Conservation (phyloP, 2,329 filamentous ascomycete genomes). For the Chrysosporium keratinophilum region DNA sequence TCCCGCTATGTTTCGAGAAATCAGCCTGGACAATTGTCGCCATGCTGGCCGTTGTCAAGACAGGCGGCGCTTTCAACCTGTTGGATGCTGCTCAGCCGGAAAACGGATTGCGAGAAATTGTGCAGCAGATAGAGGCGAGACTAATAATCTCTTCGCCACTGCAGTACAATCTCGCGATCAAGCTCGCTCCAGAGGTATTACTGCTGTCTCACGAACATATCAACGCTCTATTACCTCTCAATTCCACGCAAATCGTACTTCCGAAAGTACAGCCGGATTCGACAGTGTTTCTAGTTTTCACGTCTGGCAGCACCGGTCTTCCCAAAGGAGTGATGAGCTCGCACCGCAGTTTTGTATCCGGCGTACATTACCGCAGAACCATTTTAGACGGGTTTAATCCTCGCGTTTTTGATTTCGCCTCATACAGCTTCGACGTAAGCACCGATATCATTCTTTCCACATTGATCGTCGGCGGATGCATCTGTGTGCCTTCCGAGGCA, state of each 20-base stretch:
- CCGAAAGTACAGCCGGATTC: neutral
- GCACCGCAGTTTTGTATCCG: constrained; percentile 24
- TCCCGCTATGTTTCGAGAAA: constrained; percentile 16
- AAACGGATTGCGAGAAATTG: constrained; percentile 4
- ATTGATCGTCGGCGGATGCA: constrained; percentile 28
- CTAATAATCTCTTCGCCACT: constrained; percentile 12
- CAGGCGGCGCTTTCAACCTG: constrained; percentile 14
- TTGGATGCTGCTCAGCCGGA: constrained; percentile 14
- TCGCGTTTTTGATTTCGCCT: constrained; percentile 65
- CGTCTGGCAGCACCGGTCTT: constrained; percentile 20
- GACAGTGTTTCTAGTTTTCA: constrained; percentile 37
- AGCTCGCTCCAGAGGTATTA: too few relatives aligned
- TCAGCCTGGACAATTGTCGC: constrained; percentile 14
- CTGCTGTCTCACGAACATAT: too few relatives aligned
- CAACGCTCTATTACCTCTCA: too few relatives aligned
- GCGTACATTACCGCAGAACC: constrained; percentile 36
- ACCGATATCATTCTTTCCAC: constrained; percentile 68
- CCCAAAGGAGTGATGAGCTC: constrained; percentile 13
- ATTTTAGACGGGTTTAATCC: constrained; percentile 26
- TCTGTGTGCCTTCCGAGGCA: constrained; percentile 35
- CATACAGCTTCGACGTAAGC: constrained; percentile 79
- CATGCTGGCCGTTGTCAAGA: constrained; percentile 15
- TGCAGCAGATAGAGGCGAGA: neutral
- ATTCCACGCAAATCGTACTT: constrained; percentile 10
- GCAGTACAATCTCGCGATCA: constrained; percentile 16